Evolutionary conservation across 2,329 filamentous ascomycete genomes (phyloP).

Genomic region (Cytospora piceae): DNA sequence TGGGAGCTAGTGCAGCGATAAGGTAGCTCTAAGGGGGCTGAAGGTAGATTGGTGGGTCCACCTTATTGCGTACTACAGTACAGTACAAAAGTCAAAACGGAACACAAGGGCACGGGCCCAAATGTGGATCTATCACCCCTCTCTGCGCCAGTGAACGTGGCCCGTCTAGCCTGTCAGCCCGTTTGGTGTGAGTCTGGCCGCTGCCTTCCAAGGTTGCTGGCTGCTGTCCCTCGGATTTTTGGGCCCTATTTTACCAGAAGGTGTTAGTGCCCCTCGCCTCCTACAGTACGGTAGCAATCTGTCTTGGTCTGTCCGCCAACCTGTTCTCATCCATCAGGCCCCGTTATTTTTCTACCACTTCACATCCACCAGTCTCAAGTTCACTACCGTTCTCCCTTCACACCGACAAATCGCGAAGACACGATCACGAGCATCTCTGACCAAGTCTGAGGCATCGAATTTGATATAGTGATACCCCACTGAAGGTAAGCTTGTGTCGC

Average conservation of each 20-base stretch:
- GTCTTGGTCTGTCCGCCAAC: constrained; percentile 21
- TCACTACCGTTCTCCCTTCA: constrained; percentile 29
- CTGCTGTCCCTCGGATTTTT: neutral
- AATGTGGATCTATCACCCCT: neutral
- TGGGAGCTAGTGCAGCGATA: neutral
- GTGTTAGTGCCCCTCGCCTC: constrained; percentile 1
- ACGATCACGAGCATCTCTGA: constrained; percentile 29
- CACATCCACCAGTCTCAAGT: constrained; percentile 22
- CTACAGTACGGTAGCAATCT: constrained; percentile 1
- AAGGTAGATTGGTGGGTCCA: constrained; percentile 7
- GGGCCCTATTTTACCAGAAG: neutral
- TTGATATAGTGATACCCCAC: constrained; percentile 27
- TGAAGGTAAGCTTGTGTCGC: constrained; percentile 23
- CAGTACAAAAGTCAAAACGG: neutral
- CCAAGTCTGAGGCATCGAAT: constrained; percentile 24
- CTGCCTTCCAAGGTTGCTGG: neutral
- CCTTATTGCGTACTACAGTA: neutral
- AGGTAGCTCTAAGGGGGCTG: constrained; percentile 20
- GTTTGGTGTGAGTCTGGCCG: neutral
- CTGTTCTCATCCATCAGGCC: constrained; percentile 30
- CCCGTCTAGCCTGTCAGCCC: neutral
- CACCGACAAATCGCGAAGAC: constrained; percentile 30
- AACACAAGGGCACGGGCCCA: neutral
- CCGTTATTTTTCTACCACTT: constrained; percentile 30
- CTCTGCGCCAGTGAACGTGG: constrained; percentile 1